Percentiles rank a stretch among this genome's conserved stretches.
Evolutionary conservation across 805 yeast species (phyloP).

Genomic region (Maudiozyma serrabonitensis): DNA sequence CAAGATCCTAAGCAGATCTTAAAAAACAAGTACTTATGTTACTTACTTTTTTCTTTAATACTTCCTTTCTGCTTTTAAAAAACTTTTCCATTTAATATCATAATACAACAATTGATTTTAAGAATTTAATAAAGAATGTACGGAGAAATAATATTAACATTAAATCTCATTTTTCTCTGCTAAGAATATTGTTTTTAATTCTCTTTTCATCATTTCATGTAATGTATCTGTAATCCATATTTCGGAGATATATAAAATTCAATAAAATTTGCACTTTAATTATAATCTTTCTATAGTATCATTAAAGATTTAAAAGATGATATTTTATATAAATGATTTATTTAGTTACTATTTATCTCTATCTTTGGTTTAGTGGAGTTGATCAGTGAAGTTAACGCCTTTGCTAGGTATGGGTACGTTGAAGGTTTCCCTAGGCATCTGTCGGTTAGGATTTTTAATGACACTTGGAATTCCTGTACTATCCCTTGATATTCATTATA

Average conservation of each 20-base stretch:
- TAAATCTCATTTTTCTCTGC: background rate
- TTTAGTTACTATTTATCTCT: background rate
- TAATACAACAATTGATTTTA: background rate
- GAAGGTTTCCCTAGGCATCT: constrained; percentile 14
- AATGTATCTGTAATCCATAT: background rate
- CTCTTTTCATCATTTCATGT: background rate
- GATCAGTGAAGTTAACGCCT: constrained; percentile 7
- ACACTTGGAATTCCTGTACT: constrained; percentile 22
- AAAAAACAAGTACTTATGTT: background rate
- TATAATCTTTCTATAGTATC: background rate
- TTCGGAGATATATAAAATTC: background rate
- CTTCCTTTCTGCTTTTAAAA: too few relatives aligned
- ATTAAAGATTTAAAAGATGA: too few relatives aligned
- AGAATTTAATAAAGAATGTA: background rate
- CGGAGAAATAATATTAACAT: background rate
- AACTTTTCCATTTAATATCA: background rate
- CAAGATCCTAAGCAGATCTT: constrained; percentile 70
- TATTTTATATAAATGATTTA: background rate
- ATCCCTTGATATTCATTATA: constrained; percentile 25
- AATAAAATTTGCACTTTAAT: background rate
- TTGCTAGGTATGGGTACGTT: constrained; percentile 7
- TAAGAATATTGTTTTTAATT: background rate
- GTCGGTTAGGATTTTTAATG: constrained; percentile 21
- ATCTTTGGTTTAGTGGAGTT: background rate
- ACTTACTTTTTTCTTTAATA: background rate